These are phyloP conservation scores for Neoboletus magnificus DNA, from an alignment of 768 basidiomycete genomes.

Conservation along the genomic window DNA sequence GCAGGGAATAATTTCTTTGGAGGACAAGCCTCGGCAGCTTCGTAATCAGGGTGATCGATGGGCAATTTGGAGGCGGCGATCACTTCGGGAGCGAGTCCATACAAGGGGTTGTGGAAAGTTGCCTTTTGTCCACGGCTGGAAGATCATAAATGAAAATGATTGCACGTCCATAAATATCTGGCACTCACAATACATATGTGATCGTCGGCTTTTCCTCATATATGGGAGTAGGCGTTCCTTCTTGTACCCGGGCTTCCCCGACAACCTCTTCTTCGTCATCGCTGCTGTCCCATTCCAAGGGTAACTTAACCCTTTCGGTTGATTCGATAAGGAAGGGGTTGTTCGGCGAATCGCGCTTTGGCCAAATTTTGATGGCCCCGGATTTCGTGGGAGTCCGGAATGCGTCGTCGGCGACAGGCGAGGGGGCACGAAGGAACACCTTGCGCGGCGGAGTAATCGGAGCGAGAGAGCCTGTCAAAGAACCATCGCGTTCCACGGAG, in stretches of 20 bases:
- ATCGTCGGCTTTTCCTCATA: slow-evolving; percentile 58
- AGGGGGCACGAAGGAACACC: slow-evolving; percentile 21
- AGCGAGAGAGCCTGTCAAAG: slow-evolving; percentile 8
- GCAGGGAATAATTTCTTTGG: slow-evolving; percentile 54
- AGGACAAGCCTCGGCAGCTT: slow-evolving; percentile 50
- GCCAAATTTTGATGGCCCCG: slow-evolving; percentile 32
- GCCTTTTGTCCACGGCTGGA: slow-evolving; percentile 67
- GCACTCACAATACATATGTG: slow-evolving; percentile 70
- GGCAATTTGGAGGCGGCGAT: slow-evolving; percentile 49
- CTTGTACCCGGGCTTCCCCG: slow-evolving; percentile 32
- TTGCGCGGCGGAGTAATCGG: slow-evolving; percentile 27
- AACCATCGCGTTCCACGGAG: slow-evolving; percentile 19
- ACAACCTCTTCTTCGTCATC: slow-evolving; percentile 36
- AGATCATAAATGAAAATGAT: slow-evolving; percentile 2
- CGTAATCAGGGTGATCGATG: slow-evolving; percentile 61
- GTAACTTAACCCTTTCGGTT: slow-evolving; percentile 15
- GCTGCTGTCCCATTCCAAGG: slow-evolving; percentile 31
- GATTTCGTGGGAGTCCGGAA: slow-evolving; percentile 42
- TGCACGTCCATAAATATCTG: not conserved
- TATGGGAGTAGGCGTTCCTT: slow-evolving; percentile 36
- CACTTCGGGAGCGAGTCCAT: slow-evolving; percentile 44
- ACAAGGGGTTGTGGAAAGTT: slow-evolving; percentile 61
- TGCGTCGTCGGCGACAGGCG: slow-evolving; percentile 12
- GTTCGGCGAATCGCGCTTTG: slow-evolving; percentile 60
- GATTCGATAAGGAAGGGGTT: slow-evolving; percentile 63